phyloP scores from a whole-genome alignment of 192 early-diverging fungal species.

The Backusella circina region DNA sequence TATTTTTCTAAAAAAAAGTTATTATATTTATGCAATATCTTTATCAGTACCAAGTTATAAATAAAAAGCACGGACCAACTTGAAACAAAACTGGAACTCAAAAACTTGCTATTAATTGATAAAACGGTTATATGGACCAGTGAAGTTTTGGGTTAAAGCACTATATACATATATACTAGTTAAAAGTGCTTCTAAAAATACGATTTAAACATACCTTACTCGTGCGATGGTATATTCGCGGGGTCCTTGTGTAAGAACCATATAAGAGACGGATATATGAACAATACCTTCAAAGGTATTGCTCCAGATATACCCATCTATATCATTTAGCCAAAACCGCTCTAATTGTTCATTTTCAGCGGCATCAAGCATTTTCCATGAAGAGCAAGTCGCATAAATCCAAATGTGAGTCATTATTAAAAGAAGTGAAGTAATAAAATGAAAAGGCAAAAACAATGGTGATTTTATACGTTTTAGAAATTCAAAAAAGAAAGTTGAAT shows the following conservation, averaged over 20 bases:
- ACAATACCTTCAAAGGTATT: background rate
- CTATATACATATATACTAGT: background rate
- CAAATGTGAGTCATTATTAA: background rate
- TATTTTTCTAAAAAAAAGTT: background rate
- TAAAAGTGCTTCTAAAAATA: background rate
- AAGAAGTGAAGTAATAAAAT: background rate
- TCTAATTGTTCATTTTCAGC: background rate
- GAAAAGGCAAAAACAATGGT: background rate
- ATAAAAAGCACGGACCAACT: background rate
- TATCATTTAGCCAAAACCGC: background rate
- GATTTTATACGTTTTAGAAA: background rate
- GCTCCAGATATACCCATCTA: background rate
- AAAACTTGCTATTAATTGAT: background rate
- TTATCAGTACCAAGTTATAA: background rate
- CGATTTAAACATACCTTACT: background rate
- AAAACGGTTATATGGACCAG: background rate
- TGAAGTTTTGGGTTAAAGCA: background rate
- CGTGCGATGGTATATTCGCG: background rate
- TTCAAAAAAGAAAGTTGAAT: background rate
- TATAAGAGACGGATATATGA: background rate
- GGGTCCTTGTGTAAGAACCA: background rate
- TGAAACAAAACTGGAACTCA: no score
- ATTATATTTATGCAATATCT: background rate
- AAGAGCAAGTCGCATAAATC: background rate
- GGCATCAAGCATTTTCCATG: background rate